Percentiles rank a stretch among this genome's conserved stretches.
phyloP scores from a whole-genome alignment of 2,329 filamentous ascomycete species.

The Dactylellina drechsleri region DNA sequence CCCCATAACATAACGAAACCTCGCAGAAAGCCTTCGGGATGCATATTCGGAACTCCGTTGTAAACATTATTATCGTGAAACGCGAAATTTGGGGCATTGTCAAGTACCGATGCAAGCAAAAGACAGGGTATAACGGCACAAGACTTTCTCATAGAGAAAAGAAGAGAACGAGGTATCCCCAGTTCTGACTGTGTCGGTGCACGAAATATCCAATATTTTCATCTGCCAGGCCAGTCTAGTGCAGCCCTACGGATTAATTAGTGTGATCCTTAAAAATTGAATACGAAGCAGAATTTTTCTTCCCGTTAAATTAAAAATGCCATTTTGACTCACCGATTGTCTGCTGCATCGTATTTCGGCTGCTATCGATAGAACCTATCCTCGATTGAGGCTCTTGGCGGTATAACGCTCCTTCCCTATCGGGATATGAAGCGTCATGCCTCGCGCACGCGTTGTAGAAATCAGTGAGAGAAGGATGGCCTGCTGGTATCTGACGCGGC shows the following conservation, averaged over 20 bases:
- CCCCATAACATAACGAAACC: not conserved
- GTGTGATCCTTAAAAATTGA: not conserved
- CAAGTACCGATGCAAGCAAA: not conserved
- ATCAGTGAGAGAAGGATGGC: no score
- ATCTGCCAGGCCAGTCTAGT: not conserved
- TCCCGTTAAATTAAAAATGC: not conserved
- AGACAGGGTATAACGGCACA: not conserved
- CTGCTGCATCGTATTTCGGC: not conserved
- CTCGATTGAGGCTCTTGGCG: not conserved
- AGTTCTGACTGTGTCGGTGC: no score
- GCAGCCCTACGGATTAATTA: not conserved
- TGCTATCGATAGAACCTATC: slow-evolving; percentile 11
- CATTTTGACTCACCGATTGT: slow-evolving; percentile 7
- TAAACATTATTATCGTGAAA: not conserved
- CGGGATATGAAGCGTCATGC: no score
- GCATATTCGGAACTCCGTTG: not conserved
- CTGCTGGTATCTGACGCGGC: no score
- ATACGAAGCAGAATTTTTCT: not conserved
- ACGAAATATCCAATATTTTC: not conserved
- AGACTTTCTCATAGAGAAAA: not conserved
- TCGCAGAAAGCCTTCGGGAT: not conserved
- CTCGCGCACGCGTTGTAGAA: no score
- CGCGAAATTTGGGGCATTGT: not conserved
- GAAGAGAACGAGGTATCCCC: no score
- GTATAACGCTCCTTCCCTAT: not conserved